These are phyloP conservation scores for Dendrobium officinale DNA, from an alignment of 106 monocot species.

Conservation along the genomic window DNA sequence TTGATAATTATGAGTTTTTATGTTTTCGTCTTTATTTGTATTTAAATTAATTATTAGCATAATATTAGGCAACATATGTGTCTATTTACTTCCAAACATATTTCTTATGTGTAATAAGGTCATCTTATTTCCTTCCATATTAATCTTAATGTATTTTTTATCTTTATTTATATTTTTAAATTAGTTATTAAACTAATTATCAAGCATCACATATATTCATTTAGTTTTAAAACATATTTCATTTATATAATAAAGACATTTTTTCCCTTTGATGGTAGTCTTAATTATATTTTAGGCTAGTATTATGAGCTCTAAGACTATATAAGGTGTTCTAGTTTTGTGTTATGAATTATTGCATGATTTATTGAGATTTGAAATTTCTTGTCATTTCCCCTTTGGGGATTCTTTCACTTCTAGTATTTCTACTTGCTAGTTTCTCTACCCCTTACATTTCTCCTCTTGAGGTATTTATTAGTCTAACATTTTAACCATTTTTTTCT, in stretches of 20 bases:
- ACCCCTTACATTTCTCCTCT: background rate
- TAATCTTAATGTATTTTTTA: background rate
- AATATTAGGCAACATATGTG: background rate
- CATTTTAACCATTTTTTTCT: background rate
- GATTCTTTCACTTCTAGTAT: background rate
- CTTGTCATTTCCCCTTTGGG: background rate
- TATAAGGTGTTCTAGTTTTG: background rate
- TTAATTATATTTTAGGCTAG: background rate
- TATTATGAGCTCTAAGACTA: background rate
- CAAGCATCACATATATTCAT: too few relatives aligned
- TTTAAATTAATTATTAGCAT: background rate
- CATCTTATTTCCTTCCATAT: background rate
- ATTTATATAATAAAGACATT: too few relatives aligned
- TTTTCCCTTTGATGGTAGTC: too few relatives aligned
- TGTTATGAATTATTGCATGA: background rate
- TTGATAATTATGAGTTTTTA: background rate
- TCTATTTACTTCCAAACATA: too few relatives aligned
- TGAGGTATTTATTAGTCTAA: background rate
- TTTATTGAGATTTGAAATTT: background rate
- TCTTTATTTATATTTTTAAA: background rate
- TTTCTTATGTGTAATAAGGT: background rate
- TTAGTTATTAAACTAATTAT: background rate
- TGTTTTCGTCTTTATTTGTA: background rate
- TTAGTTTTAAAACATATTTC: too few relatives aligned
- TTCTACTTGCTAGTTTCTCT: background rate